These are phyloP conservation scores for Geotrichum bryndzae DNA, from an alignment of 1,139 yeast genomes.

Conservation along the genomic window DNA sequence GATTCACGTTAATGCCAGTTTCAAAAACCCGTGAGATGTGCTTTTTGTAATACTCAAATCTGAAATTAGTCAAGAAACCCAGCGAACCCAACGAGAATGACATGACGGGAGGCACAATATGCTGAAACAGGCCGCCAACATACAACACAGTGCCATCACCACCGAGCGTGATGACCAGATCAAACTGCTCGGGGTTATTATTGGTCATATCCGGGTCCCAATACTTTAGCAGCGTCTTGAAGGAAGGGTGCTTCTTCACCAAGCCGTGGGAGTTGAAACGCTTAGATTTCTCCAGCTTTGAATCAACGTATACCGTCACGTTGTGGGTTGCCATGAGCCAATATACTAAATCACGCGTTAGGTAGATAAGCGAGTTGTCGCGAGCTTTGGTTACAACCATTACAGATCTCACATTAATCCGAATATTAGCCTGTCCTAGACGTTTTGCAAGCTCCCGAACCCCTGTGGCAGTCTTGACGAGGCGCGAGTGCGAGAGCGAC, in stretches of 20 bases:
- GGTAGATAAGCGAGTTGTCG: conserved; percentile 65
- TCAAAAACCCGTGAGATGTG: conserved; percentile 52
- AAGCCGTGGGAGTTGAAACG: conserved; percentile 48
- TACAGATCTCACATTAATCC: conserved; percentile 60
- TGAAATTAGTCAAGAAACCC: conserved; percentile 75
- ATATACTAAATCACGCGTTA: conserved; percentile 72
- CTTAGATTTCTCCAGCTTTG: conserved; percentile 51
- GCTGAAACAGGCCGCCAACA: conserved; percentile 72
- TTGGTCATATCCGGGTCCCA: conserved; percentile 62
- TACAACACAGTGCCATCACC: conserved; percentile 89
- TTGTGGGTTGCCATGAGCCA: conserved; percentile 52
- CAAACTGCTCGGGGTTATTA: conserved; percentile 56
- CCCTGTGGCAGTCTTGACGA: conserved; percentile 75
- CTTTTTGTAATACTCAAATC: conserved; percentile 60
- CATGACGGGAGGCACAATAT: conserved; percentile 82
- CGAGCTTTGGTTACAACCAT: conserved; percentile 83
- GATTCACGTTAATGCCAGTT: conserved; percentile 67
- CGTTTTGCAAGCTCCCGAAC: conserved; percentile 75
- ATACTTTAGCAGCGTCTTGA: conserved; percentile 39
- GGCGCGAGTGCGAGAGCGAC: conserved; percentile 22
- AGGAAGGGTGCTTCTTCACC: conserved; percentile 29
- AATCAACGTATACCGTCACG: conserved; percentile 64
- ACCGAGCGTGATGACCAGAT: conserved; percentile 72
- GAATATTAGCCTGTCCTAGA: conserved; percentile 66
- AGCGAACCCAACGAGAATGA: conserved; percentile 75